Evolutionary conservation across 2,329 filamentous ascomycete species (phyloP).

Genomic region (Chaetothyriales sp.): DNA sequence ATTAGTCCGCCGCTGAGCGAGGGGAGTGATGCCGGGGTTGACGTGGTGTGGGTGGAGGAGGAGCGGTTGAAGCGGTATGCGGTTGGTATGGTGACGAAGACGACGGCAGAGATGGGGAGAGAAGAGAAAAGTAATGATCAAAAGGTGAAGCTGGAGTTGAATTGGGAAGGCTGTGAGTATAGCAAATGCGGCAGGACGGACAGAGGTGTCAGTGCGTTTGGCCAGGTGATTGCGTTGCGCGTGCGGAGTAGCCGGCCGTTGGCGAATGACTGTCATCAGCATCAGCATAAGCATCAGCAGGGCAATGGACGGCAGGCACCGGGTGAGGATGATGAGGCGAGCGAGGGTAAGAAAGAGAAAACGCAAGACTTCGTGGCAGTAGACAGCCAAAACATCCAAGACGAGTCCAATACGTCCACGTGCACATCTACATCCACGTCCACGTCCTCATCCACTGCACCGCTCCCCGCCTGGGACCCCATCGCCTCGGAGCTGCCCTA

Average conservation of each 20-base stretch:
- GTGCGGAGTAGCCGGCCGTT: conserved; percentile 67
- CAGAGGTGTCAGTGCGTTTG: conserved; percentile 86
- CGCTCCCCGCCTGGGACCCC: conserved; percentile 42
- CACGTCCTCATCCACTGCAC: neutral
- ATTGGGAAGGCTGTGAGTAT: conserved; percentile 77
- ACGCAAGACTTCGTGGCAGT: neutral
- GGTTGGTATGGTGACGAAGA: conserved; percentile 11
- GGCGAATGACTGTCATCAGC: neutral
- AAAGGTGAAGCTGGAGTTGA: conserved; percentile 37
- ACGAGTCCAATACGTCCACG: neutral
- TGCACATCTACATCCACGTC: neutral
- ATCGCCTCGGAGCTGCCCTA: conserved; percentile 74
- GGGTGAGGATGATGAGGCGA: neutral
- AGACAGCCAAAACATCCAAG: neutral
- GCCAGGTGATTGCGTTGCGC: conserved; percentile 75
- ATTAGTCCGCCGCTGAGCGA: conserved; percentile 55
- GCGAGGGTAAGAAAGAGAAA: neutral
- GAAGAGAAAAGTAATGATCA: neutral
- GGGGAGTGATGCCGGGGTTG: conserved; percentile 32
- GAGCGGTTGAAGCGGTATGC: conserved; percentile 12
- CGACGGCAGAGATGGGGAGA: conserved; percentile 1
- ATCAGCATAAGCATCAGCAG: too few species aligned
- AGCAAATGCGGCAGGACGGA: conserved; percentile 93
- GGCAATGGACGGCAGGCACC: too few species aligned
- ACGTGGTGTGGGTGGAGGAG: conserved; percentile 20